phyloP scores from a whole-genome alignment of 371 early-diverging fungal species.

The Mortierella sp. region DNA sequence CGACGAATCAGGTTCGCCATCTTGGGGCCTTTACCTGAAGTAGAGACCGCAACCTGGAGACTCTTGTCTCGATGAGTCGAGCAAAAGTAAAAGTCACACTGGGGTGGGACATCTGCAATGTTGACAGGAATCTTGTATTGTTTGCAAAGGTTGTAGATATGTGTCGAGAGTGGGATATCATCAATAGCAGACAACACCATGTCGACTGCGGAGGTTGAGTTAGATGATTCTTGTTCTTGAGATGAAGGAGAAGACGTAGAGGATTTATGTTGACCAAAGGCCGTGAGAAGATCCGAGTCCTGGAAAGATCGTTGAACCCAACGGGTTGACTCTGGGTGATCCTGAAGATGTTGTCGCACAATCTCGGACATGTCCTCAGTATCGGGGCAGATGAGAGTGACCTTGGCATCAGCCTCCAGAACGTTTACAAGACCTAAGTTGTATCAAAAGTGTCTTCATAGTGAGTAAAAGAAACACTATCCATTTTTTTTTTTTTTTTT shows the following conservation, averaged over 20 bases:
- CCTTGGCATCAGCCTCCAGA: constrained; percentile 82
- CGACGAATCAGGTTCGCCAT: constrained; percentile 84
- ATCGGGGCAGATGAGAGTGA: constrained; percentile 78
- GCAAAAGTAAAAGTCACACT: constrained; percentile 95
- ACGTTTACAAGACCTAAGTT: constrained; percentile 71
- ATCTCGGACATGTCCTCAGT: constrained; percentile 67
- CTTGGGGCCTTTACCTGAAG: constrained; percentile 91
- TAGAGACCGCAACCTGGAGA: constrained; percentile 89
- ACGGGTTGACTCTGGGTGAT: constrained; percentile 64
- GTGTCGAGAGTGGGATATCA: constrained; percentile 74
- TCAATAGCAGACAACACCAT: constrained; percentile 89
- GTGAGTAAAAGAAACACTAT: background rate
- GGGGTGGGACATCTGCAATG: constrained; percentile 89
- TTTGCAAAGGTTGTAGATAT: constrained; percentile 77
- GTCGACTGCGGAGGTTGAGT: constrained; percentile 51
- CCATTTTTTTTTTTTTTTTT: background rate
- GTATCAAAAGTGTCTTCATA: background rate
- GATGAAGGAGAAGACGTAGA: background rate
- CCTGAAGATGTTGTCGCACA: constrained; percentile 58
- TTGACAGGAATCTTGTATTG: constrained; percentile 85
- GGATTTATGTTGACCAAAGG: constrained; percentile 37
- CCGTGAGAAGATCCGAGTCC: constrained; percentile 62
- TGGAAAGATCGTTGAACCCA: constrained; percentile 71
- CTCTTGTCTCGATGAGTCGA: constrained; percentile 85
- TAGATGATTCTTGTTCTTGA: background rate